Conservation (phyloP, 1,139 yeast genomes). For the Blastobotrys persicus region DNA sequence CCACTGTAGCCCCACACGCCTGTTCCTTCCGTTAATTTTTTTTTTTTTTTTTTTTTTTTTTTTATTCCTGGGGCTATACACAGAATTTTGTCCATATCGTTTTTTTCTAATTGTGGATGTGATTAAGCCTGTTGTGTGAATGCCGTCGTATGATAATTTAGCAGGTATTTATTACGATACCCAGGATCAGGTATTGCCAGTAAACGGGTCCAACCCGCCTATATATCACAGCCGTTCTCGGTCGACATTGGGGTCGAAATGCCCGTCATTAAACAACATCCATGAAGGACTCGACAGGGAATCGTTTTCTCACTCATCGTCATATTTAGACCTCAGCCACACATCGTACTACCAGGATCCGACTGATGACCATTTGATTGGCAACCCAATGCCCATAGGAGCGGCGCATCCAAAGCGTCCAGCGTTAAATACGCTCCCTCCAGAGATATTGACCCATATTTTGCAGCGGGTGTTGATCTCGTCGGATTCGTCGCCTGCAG, state of each 20-base stretch:
- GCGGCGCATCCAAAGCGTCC: constrained; percentile 9
- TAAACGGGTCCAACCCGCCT: constrained; percentile 14
- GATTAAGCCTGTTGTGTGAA: background rate
- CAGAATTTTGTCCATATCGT: background rate
- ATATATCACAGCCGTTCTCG: constrained; percentile 10
- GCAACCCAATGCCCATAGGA: constrained; percentile 2
- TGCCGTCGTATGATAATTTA: constrained; percentile 20
- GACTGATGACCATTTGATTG: constrained; percentile 2
- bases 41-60: background rate
- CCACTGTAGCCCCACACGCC: too few species aligned
- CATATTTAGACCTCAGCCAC: constrained; percentile 15
- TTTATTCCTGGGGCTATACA: background rate
- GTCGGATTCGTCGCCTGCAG: constrained; percentile 13
- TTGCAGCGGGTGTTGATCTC: constrained; percentile 32
- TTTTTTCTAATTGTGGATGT: background rate
- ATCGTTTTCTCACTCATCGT: constrained; percentile 16
- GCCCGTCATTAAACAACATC: constrained; percentile 15
- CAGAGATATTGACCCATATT: constrained; percentile 35
- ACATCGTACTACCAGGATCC: constrained; percentile 2
- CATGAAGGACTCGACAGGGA: constrained; percentile 15
- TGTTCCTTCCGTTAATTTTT: background rate
- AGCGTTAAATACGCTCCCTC: constrained; percentile 31
- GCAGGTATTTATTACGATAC: constrained; percentile 20
- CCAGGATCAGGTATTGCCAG: constrained; percentile 16
- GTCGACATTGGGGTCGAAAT: background rate